Percentiles rank a stretch among this genome's conserved stretches.
Conservation (phyloP, 1,284 basidiomycete species). For the Mycena sp. region DNA sequence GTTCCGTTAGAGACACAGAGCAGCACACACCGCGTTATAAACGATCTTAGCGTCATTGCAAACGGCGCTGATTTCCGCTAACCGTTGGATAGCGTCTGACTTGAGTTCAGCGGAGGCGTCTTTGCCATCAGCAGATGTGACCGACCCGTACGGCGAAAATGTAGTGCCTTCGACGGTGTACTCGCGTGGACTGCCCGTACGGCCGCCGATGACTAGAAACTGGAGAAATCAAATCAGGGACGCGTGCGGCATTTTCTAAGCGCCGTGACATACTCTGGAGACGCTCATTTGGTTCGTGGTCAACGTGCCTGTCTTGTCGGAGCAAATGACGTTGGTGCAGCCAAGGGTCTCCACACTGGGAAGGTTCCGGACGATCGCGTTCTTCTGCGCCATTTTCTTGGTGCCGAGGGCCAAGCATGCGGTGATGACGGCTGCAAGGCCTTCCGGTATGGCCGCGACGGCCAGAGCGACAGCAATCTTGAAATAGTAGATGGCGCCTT, state of each 20-base stretch:
- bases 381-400: slow-evolving; percentile 98
- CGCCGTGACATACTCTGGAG: slow-evolving; percentile 62
- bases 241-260: not conserved
- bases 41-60: slow-evolving; percentile 94
- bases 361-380: slow-evolving; percentile 94
- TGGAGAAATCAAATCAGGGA: slow-evolving; percentile 41
- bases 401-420: slow-evolving; percentile 96
- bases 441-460: slow-evolving; percentile 96
- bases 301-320: slow-evolving; percentile 96
- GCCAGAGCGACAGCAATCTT: slow-evolving; percentile 97
- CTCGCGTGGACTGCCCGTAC: slow-evolving; percentile 65
- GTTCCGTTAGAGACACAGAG: not conserved
- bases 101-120: slow-evolving; percentile 63
- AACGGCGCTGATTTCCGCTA: slow-evolving; percentile 90
- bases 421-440: slow-evolving; percentile 94
- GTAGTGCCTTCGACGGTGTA: slow-evolving; percentile 90
- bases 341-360: slow-evolving; percentile 97
- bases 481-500: slow-evolving; percentile 97
- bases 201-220: slow-evolving; percentile 80
- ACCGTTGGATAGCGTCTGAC: slow-evolving; percentile 79
- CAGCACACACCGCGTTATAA: slow-evolving; percentile 71
- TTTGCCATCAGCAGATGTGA: slow-evolving; percentile 74
- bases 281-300: slow-evolving; percentile 98
- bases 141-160: slow-evolving; percentile 83
- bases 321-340: slow-evolving; percentile 96